A percentile compares a stretch with the other conserved stretches of the same genome.
These are phyloP conservation scores for Stipa capillata DNA, from an alignment of 176 grass and related monocot genomes.

Conservation along the genomic window DNA sequence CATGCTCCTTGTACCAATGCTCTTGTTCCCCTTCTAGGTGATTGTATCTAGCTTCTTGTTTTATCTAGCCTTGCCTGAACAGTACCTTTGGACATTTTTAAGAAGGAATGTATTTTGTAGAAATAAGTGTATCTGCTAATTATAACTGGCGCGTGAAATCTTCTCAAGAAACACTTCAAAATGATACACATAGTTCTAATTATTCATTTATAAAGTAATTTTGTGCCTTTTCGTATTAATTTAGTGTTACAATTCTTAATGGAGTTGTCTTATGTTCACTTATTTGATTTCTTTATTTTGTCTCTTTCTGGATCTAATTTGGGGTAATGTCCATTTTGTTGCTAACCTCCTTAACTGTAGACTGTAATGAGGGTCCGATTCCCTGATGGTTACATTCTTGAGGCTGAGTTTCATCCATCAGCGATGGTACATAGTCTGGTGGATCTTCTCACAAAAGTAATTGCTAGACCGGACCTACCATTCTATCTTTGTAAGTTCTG, in stretches of 20 bases:
- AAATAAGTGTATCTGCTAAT: neutral
- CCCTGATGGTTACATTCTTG: constrained; percentile 86
- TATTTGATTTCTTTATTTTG: neutral
- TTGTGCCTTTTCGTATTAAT: neutral
- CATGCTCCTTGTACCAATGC: neutral
- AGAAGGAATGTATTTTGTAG: neutral
- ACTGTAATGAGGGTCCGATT: constrained; percentile 75
- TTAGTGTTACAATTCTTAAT: neutral
- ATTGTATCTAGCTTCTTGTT: neutral
- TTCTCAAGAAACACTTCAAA: neutral
- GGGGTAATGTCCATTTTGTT: neutral
- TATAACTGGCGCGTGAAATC: neutral
- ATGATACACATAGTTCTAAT: neutral
- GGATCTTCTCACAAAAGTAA: constrained; percentile 76
- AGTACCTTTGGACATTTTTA: constrained; percentile 1
- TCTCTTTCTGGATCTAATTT: neutral
- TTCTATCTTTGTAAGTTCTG: constrained; percentile 92
- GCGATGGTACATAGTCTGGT: constrained; percentile 68
- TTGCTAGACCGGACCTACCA: constrained; percentile 79
- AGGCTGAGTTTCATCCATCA: constrained; percentile 79
- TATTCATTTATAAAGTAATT: neutral
- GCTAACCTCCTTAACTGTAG: constrained; percentile 34
- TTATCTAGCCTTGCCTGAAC: neutral
- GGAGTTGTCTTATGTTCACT: neutral
- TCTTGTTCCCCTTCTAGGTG: neutral